A percentile compares a stretch with the other conserved stretches of the same genome.
Conservation (phyloP, 352 stramenopile genomes). For the Thalassiosira mediterranea region DNA sequence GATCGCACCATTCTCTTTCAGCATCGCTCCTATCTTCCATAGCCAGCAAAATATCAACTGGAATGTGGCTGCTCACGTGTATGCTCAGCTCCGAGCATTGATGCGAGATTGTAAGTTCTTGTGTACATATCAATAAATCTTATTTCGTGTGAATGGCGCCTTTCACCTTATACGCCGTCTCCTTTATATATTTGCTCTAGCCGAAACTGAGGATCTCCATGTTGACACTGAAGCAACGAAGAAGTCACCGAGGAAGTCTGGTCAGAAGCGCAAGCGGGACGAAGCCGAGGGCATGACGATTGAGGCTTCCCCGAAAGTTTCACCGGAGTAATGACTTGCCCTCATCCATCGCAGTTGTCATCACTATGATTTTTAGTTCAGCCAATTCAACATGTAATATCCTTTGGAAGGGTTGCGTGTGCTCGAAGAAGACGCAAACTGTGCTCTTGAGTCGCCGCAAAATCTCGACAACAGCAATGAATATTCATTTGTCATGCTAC, state of each 20-base stretch:
- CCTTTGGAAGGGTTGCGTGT: slow-evolving; percentile 33
- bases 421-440: no score
- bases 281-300: slow-evolving; percentile 11
- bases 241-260: slow-evolving; percentile 31
- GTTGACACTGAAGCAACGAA: slow-evolving; percentile 25
- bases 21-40: slow-evolving; percentile 30
- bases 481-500: no score
- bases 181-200: background rate
- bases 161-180: background rate
- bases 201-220: slow-evolving; percentile 31
- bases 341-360: background rate
- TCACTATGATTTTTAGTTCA: background rate
- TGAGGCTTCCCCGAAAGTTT: slow-evolving; percentile 28
- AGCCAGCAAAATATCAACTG: slow-evolving; percentile 38
- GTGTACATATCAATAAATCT: background rate
- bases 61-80: slow-evolving; percentile 38
- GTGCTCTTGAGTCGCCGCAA: no score
- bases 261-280: slow-evolving; percentile 31
- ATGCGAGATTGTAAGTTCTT: slow-evolving; percentile 42
- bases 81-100: slow-evolving; percentile 31
- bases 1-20: slow-evolving; percentile 35
- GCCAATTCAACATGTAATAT: background rate
- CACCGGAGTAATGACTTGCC: slow-evolving; percentile 20
- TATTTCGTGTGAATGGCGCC: no score
- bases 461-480: no score